A percentile compares a stretch with the other conserved stretches of the same genome.
Evolutionary conservation across 345 rosid genomes (phyloP).

Genomic region (Psidium guajava): DNA sequence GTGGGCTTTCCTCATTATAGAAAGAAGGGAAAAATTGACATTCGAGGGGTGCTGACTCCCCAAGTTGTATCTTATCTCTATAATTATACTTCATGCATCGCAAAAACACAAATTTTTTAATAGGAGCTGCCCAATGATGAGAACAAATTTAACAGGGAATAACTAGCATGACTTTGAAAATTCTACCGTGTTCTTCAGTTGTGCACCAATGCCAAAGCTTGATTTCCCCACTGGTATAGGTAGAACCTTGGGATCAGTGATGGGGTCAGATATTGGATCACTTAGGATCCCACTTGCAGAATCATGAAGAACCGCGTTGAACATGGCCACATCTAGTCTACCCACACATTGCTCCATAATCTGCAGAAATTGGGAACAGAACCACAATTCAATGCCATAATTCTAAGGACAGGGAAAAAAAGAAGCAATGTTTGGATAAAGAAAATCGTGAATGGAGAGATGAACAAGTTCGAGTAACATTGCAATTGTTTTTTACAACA

Average conservation of each 20-base stretch:
- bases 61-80: background rate
- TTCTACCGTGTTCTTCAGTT: conserved; percentile 68
- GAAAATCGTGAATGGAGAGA: background rate
- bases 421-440: background rate
- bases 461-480: background rate
- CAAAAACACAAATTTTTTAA: background rate
- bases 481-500: background rate
- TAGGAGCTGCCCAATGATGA: background rate
- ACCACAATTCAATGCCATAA: background rate
- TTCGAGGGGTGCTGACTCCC: background rate
- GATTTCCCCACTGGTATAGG: conserved; percentile 69
- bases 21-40: background rate
- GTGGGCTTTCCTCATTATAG: background rate
- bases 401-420: background rate
- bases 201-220: conserved; percentile 92
- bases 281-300: conserved; percentile 76
- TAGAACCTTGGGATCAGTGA: conserved; percentile 62
- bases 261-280: conserved; percentile 88
- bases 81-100: background rate
- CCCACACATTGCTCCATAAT: conserved; percentile 96
- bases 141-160: background rate
- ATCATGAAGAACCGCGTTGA: conserved; percentile 95
- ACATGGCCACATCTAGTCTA: conserved; percentile 91
- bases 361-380: conserved; percentile 8
- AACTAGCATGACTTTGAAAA: background rate